A percentile compares a stretch with the other conserved stretches of the same genome.
Evolutionary conservation across 2,329 filamentous ascomycete genomes (phyloP).

Genomic region (Cladosporium sp.): DNA sequence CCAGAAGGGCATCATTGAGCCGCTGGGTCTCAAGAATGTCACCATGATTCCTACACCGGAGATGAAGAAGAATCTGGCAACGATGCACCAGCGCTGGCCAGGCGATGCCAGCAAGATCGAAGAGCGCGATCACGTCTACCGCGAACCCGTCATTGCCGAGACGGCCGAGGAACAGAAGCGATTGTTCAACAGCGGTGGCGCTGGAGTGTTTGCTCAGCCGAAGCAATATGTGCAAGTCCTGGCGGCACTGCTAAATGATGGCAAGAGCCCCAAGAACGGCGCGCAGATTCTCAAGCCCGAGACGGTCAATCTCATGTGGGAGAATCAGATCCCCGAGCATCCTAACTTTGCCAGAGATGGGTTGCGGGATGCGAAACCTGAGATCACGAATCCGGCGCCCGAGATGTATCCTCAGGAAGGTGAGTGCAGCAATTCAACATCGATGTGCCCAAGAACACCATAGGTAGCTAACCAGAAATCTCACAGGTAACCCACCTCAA

Average conservation of each 20-base stretch:
- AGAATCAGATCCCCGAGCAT: constrained; percentile 45
- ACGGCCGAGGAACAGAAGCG: constrained; percentile 40
- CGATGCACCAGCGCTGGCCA: constrained; percentile 51
- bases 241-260: constrained; percentile 59
- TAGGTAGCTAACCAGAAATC: background rate
- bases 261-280: constrained; percentile 54
- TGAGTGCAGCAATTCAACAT: too few species aligned
- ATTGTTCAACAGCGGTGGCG: constrained; percentile 58
- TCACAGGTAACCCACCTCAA: constrained; percentile 47
- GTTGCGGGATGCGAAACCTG: constrained; percentile 31
- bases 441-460: too few species aligned
- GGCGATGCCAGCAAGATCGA: constrained; percentile 28
- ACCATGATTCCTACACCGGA: constrained; percentile 53
- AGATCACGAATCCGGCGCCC: constrained; percentile 33
- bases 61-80: constrained; percentile 52
- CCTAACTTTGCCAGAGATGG: constrained; percentile 32
- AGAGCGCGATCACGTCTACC: constrained; percentile 48
- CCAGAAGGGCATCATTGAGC: constrained; percentile 42
- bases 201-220: constrained; percentile 55
- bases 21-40: constrained; percentile 45
- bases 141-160: constrained; percentile 42
- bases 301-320: constrained; percentile 60
- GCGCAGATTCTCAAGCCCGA: constrained; percentile 49
- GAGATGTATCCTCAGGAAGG: constrained; percentile 46
- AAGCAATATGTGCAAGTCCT: constrained; percentile 61